Base-by-base conservation (phyloP, 495 filamentous ascomycete species). In the Aspergillus biplanus region DNA sequence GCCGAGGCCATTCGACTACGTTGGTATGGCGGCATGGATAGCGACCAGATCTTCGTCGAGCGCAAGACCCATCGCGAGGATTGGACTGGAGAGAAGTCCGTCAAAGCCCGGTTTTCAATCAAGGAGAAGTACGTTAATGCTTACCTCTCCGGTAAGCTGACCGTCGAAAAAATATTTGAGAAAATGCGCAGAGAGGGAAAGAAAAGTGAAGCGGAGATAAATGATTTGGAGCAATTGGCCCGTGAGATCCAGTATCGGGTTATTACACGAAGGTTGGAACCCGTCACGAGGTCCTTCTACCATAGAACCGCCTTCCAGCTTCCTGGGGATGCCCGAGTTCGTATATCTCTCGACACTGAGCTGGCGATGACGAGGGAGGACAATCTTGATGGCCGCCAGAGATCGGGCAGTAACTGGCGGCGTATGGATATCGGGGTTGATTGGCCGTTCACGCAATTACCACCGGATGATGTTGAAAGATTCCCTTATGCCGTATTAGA, bases 121-220 rank as follows among this genome's bases (percentile, higher is more conserved):
- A 99, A 99, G 80, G 95, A 98, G 80, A 99, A 98, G 81, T 88
- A 97, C 61, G 89, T 99, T 61, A 98, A 98, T 73, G 86, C 90
- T 15, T 99, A 90, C 65, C 72, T 98, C 65, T 82, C 83, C 33
- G 95, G 95, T 33, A 85, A 90, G 33, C 82, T 96, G 68, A 90
- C 92, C 0, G 92, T 93, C 3, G 86, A 90, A 16, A 85, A 87
- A 34, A 83, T 94, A 18, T 98, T 98, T 65, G 95, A 97, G 69
- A 99, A 98, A 78, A 91, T 90, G 74, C 86, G 96, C 48, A 93
- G 90, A 72, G 92, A 99, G 58, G 89, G 91, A 32, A 99, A 96
- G 81, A 97, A 97, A 76, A 89, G 89, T 21, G 85, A 90, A 68
- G 89, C 90, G 68, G 92, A 94, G 53, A 97, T 98, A 67, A 87